Base-by-base conservation (phyloP, 192 early-diverging fungal species). In the Phlyctochytrium arcticum region DNA sequence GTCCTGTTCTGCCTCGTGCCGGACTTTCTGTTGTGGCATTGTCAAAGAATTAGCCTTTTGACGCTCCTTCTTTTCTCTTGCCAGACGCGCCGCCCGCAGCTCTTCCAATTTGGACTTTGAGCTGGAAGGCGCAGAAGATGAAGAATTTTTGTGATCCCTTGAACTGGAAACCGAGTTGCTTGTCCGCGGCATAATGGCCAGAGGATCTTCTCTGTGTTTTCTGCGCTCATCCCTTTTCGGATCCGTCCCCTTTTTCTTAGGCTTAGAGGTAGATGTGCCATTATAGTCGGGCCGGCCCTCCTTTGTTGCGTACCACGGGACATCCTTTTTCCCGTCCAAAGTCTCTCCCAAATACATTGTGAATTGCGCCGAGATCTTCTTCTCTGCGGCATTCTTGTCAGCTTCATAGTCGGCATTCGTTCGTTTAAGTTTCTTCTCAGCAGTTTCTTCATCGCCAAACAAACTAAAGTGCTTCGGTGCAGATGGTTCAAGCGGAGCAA, bases 321-420 rank as follows among this genome's bases (percentile, higher is more conserved):
- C 51, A 9, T 35, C 61, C 29, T 65, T 57, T 27, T 68, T 68
- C 30, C 55, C 69, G 32, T 69, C 73, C 12, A 26, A 37, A 7
- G 64, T 70, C 23, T 68, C 62, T 6, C 70, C 88, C n/a, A 89
- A 70, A 72, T 88, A 87, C 86, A 81, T 86, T 5, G 87, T 87
- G 46, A 75, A 75, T 23, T 84, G 68, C 27, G 75, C 73, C 35
- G 87, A 80, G 67, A 74, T 74, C 47, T 86, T 77, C 4, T 76
- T 68, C 34, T 85, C 63, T 36, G 80, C 80, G 17, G 66, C 74
- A n/a, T 71, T 65, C 48, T 74, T 63, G 51, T 90, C 87, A 9
- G 73, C 79, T 37, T 83, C 80, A 32, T 69, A 57, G 57, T 88
- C 85, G 15, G 78, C 71, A 60, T 88, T 88, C 34, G 29, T 63